A percentile compares a stretch with the other conserved stretches of the same genome.
Conservation (phyloP, 108 stramenopile genomes). For the Cyclotella choctawhatcheeana region DNA sequence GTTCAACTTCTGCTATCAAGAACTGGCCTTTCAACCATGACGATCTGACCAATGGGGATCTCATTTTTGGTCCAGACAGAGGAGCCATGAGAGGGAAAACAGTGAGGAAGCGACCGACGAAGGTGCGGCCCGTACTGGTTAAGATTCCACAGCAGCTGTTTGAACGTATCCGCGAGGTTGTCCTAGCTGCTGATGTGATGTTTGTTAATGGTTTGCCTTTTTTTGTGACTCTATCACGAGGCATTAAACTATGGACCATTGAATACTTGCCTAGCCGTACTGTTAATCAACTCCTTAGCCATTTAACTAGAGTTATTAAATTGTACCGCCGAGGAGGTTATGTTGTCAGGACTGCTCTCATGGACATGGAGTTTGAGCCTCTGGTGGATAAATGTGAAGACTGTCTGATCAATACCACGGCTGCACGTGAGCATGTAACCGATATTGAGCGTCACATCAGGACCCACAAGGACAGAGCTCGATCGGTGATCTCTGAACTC, state of each 20-base stretch:
- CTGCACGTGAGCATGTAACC: conserved; percentile 29
- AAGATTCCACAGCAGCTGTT: conserved; percentile 21
- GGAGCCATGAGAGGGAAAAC: conserved; percentile 37
- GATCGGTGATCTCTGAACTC: conserved; percentile 10
- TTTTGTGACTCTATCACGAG: conserved; percentile 36
- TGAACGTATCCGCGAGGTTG: conserved; percentile 18
- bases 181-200: conserved; percentile 40
- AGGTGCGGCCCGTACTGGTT: conserved; percentile 10
- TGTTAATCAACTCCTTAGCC: not conserved
- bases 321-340: conserved; percentile 24
- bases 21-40: not conserved
- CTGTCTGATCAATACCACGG: conserved; percentile 26
- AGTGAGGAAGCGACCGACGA: conserved; percentile 2
- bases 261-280: conserved; percentile 19
- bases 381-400: not conserved
- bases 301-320: not conserved
- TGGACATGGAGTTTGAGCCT: conserved; percentile 28
- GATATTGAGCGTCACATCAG: conserved; percentile 27
- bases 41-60: conserved; percentile 13
- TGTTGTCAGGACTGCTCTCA: not conserved
- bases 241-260: conserved; percentile 36
- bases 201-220: conserved; percentile 49
- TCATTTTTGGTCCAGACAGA: conserved; percentile 33
- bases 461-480: conserved; percentile 8
- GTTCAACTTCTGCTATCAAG: not conserved